Evolutionary conservation across 169 alveolate genomes (phyloP).

Genomic region (Plasmodium knowlesi): DNA sequence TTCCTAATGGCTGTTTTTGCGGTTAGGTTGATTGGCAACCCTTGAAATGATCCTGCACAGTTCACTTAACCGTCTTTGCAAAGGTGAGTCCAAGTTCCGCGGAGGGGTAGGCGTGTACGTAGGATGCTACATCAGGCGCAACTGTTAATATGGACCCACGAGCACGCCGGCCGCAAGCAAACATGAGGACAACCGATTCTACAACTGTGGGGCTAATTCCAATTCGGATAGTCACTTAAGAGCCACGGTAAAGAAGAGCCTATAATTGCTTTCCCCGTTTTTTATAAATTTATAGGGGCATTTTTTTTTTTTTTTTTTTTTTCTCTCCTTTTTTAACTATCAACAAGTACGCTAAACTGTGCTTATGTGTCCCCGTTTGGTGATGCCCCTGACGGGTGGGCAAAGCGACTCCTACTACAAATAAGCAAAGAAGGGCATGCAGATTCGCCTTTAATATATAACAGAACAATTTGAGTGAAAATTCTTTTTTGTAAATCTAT

Average conservation of each 20-base stretch:
- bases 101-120: not conserved
- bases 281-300: not conserved
- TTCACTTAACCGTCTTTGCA: not conserved
- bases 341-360: not conserved
- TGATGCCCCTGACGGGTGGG: not conserved
- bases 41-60: not conserved
- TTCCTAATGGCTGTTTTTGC: no score
- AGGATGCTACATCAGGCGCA: not conserved
- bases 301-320: no score
- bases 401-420: not conserved
- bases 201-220: not conserved
- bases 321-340: not conserved
- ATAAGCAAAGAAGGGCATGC: not conserved
- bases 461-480: not conserved
- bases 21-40: not conserved
- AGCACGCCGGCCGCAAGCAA: not conserved
- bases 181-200: not conserved
- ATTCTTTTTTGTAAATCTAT: no score
- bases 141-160: not conserved
- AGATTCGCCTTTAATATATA: not conserved
- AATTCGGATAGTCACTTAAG: not conserved
- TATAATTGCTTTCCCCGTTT: not conserved
- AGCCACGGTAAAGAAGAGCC: not conserved
- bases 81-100: not conserved
- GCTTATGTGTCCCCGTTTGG: not conserved